These are phyloP conservation scores for Trichoderma sp. DNA, from an alignment of 2,329 filamentous ascomycete genomes.

Conservation along the genomic window DNA sequence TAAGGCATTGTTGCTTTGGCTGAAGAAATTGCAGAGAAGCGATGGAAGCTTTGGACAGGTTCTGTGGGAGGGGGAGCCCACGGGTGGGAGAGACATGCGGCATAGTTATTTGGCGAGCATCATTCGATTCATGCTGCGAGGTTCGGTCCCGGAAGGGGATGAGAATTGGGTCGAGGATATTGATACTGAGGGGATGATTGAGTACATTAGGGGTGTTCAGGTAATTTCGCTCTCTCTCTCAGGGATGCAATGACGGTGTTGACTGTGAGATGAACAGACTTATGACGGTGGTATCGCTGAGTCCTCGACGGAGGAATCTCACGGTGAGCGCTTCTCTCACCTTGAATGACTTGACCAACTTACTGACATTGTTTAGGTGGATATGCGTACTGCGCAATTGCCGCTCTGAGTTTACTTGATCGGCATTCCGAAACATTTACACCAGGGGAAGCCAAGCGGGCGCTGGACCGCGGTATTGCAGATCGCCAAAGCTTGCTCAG, in stretches of 20 bases:
- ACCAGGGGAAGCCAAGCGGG: constrained; percentile 21
- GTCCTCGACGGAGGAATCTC: constrained; percentile 74
- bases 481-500: constrained; percentile 34
- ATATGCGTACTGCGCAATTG: constrained; percentile 85
- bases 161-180: constrained; percentile 66
- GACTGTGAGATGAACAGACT: constrained; percentile 48
- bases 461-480: constrained; percentile 37
- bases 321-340: constrained; percentile 53
- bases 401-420: constrained; percentile 72
- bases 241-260: neutral
- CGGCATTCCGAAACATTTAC: constrained; percentile 43
- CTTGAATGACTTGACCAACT: neutral
- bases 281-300: constrained; percentile 86
- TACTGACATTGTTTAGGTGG: constrained; percentile 57
- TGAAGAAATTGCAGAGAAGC: constrained; percentile 69
- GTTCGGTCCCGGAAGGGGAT: constrained; percentile 49
- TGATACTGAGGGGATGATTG: constrained; percentile 65
- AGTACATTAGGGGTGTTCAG: constrained; percentile 67
- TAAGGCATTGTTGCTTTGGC: constrained; percentile 66
- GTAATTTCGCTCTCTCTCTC: constrained; percentile 22
- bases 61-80: constrained; percentile 56
- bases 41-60: constrained; percentile 94
- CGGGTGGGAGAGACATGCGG: constrained; percentile 79
- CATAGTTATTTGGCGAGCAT: constrained; percentile 83
- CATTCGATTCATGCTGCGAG: constrained; percentile 78